Evolutionary conservation across 805 yeast genomes (phyloP).

Genomic region (Candida berthetii): DNA sequence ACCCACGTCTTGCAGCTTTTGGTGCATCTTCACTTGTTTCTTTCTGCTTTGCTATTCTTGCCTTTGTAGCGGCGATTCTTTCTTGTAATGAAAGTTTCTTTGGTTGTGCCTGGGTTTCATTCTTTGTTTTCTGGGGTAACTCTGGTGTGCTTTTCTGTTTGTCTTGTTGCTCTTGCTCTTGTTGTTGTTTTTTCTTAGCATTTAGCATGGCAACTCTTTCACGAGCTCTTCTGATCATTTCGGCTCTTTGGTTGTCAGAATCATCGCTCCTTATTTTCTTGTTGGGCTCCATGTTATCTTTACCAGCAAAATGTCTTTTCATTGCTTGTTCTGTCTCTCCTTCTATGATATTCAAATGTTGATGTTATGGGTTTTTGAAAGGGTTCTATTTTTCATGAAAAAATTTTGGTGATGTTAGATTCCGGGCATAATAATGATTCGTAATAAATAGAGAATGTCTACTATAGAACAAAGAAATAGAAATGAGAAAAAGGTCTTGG

Average conservation of each 20-base stretch:
- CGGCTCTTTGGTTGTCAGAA: not conserved
- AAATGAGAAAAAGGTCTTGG: too few species aligned
- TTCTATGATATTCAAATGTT: not conserved
- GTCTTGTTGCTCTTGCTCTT: too few species aligned
- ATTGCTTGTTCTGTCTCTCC: not conserved
- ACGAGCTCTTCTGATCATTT: not conserved
- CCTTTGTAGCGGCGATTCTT: slow-evolving; percentile 1
- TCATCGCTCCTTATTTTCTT: slow-evolving; percentile 2
- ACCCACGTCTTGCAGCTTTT: slow-evolving; percentile 9
- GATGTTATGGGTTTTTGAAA: too few species aligned
- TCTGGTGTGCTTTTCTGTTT: too few species aligned
- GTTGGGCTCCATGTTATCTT: not conserved
- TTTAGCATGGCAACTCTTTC: not conserved
- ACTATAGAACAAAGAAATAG: too few species aligned
- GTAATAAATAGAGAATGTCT: too few species aligned
- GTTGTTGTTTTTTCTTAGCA: slow-evolving; percentile 3
- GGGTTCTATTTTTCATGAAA: not conserved
- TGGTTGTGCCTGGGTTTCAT: not conserved
- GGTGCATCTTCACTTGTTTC: not conserved
- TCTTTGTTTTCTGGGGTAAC: not conserved
- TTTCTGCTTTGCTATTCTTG: not conserved
- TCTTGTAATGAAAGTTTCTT: not conserved
- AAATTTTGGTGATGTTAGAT: not conserved
- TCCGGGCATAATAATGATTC: too few species aligned
- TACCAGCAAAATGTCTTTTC: not conserved